Conservation (phyloP, 1,139 yeast genomes). For the Wickerhamomyces sp. region DNA sequence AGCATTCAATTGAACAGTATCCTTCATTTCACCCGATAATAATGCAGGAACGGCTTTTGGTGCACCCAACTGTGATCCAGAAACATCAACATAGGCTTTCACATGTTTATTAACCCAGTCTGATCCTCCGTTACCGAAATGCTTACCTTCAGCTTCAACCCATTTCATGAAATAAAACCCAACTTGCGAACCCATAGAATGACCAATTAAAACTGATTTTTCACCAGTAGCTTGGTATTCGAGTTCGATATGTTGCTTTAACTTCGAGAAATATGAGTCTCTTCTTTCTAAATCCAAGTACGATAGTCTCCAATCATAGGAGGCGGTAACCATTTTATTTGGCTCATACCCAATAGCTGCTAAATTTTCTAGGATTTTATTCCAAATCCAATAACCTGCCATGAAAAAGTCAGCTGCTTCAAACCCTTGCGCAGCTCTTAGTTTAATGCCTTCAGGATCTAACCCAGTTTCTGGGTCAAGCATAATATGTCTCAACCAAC, state of each 20-base stretch:
- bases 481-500: slow-evolving; percentile 92
- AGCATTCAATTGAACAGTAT: slow-evolving; percentile 89
- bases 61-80: slow-evolving; percentile 87
- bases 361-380: slow-evolving; percentile 83
- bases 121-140: slow-evolving; percentile 83
- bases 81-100: slow-evolving; percentile 76
- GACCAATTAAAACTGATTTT: slow-evolving; percentile 79
- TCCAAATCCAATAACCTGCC: slow-evolving; percentile 99
- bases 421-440: slow-evolving; percentile 93
- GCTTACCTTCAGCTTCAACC: slow-evolving; percentile 84
- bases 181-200: slow-evolving; percentile 95
- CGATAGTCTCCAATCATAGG: slow-evolving; percentile 95
- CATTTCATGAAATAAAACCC: slow-evolving; percentile 86
- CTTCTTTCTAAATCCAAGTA: slow-evolving; percentile 83
- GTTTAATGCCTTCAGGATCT: slow-evolving; percentile 76
- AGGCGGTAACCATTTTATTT: slow-evolving; percentile 82
- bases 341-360: slow-evolving; percentile 95
- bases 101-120: slow-evolving; percentile 83
- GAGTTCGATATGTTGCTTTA: slow-evolving; percentile 70
- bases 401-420: slow-evolving; percentile 96
- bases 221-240: slow-evolving; percentile 49
- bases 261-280: slow-evolving; percentile 76
- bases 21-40: slow-evolving; percentile 95
- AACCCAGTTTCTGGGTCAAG: slow-evolving; percentile 87
- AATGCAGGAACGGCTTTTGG: slow-evolving; percentile 92